These are phyloP conservation scores for Hymenotorrendiella dingleyae DNA, from an alignment of 2,329 filamentous ascomycete species.

Conservation along the genomic window DNA sequence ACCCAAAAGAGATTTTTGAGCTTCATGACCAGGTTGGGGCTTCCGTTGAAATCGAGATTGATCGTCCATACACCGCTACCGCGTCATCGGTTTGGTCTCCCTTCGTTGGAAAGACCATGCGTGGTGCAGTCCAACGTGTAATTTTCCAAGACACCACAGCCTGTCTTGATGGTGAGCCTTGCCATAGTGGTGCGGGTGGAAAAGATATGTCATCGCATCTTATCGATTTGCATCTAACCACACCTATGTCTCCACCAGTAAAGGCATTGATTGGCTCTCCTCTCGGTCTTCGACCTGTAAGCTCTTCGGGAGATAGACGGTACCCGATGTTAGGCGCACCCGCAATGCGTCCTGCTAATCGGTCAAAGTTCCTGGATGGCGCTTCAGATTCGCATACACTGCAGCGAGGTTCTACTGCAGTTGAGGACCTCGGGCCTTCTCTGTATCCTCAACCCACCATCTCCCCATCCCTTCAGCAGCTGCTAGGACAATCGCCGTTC, in stretches of 20 bases:
- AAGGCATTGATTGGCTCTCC: slow-evolving; percentile 38
- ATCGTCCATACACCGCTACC: slow-evolving; percentile 59
- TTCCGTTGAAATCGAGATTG: slow-evolving; percentile 69
- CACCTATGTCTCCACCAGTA: slow-evolving; percentile 50
- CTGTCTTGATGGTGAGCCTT: slow-evolving; percentile 65
- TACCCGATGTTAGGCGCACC: slow-evolving; percentile 31
- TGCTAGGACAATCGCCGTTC: slow-evolving; percentile 78
- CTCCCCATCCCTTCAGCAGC: slow-evolving; percentile 59
- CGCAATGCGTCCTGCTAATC: slow-evolving; percentile 31
- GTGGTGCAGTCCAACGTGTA: slow-evolving; percentile 66
- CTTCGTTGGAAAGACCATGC: slow-evolving; percentile 62
- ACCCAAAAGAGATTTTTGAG: slow-evolving; percentile 76
- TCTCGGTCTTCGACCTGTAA: slow-evolving; percentile 31
- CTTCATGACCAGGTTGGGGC: slow-evolving; percentile 73
- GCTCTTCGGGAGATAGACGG: slow-evolving; percentile 28
- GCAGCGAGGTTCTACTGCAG: slow-evolving; percentile 25
- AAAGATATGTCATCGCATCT: slow-evolving; percentile 71
- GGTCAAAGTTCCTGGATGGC: slow-evolving; percentile 33
- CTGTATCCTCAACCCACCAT: slow-evolving; percentile 45
- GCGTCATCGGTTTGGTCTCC: slow-evolving; percentile 58
- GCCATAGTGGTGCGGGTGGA: slow-evolving; percentile 51
- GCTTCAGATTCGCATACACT: slow-evolving; percentile 30
- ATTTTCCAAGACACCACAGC: slow-evolving; percentile 69
- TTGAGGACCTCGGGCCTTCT: slow-evolving; percentile 43
- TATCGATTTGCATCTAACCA: slow-evolving; percentile 34